A percentile compares a stretch with the other conserved stretches of the same genome.
Evolutionary conservation across 805 yeast species (phyloP).

Genomic region (Hanseniaspora clermontiae): DNA sequence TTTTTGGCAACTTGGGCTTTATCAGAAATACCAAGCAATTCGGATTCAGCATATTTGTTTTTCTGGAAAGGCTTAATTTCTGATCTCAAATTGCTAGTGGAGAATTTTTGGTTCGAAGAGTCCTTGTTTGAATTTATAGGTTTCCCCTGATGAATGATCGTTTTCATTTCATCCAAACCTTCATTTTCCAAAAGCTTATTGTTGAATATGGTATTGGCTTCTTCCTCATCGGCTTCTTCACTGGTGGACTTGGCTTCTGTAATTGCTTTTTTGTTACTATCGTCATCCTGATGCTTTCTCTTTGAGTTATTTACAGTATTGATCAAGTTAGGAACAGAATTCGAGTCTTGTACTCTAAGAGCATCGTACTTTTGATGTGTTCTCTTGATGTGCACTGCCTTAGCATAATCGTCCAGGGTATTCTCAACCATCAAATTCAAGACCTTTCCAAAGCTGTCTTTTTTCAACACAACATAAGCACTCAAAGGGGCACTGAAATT

Average conservation of each 20-base stretch:
- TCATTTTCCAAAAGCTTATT: slow-evolving; percentile 28
- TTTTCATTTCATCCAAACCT: slow-evolving; percentile 29
- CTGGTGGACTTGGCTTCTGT: background rate
- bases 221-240: slow-evolving; percentile 12
- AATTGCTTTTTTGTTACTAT: background rate
- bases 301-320: slow-evolving; percentile 6
- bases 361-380: slow-evolving; percentile 12
- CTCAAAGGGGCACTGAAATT: slow-evolving; percentile 27
- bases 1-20: background rate
- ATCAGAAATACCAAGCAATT: background rate
- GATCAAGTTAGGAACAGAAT: slow-evolving; percentile 5
- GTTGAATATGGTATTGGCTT: slow-evolving; percentile 24
- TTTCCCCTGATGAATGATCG: slow-evolving; percentile 12
- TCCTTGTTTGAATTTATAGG: slow-evolving; percentile 10
- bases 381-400: slow-evolving; percentile 10
- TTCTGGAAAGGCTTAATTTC: slow-evolving; percentile 5
- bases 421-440: slow-evolving; percentile 21
- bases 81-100: slow-evolving; percentile 11
- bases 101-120: background rate
- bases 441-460: slow-evolving; percentile 25
- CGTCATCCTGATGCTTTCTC: background rate
- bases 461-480: slow-evolving; percentile 21
- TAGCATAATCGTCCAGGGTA: slow-evolving; percentile 20
- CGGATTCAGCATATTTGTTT: background rate
- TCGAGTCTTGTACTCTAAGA: slow-evolving; percentile 13